Percentiles rank a stretch among this genome's conserved stretches.
phyloP scores from a whole-genome alignment of 352 stramenopile genomes.

The Phytophthora macrochlamydospora region DNA sequence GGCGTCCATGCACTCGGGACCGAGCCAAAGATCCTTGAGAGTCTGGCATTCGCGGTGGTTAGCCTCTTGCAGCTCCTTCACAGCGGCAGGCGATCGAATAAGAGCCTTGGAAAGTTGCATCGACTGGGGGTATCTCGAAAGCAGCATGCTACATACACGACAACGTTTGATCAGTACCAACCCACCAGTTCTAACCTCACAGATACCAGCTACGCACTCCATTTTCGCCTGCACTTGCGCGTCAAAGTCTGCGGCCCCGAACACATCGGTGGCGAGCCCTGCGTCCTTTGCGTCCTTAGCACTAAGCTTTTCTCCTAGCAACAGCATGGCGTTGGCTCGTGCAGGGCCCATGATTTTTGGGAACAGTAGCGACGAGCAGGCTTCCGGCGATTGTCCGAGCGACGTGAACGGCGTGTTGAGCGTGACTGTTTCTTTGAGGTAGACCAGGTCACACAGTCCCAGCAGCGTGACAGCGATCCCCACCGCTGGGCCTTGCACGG shows the following conservation, averaged over 20 bases:
- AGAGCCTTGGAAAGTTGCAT: constrained; percentile 70
- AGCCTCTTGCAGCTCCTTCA: constrained; percentile 60
- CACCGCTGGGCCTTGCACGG: constrained; percentile 90
- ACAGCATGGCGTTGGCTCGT: constrained; percentile 89
- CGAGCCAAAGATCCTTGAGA: constrained; percentile 78
- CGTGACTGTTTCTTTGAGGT: constrained; percentile 83
- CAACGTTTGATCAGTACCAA: not conserved
- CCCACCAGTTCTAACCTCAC: not conserved
- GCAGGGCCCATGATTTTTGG: constrained; percentile 82
- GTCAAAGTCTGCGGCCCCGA: constrained; percentile 71
- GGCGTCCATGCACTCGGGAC: constrained; percentile 77
- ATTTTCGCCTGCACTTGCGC: constrained; percentile 57
- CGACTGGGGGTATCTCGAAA: constrained; percentile 68
- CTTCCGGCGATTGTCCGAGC: constrained; percentile 90
- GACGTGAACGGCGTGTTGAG: constrained; percentile 94
- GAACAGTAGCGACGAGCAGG: constrained; percentile 90
- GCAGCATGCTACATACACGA: constrained; percentile 39
- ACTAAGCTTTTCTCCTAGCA: constrained; percentile 87
- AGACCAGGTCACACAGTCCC: constrained; percentile 90
- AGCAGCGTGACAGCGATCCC: constrained; percentile 91
- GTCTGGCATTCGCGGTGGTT: constrained; percentile 66
- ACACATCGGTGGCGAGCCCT: constrained; percentile 59
- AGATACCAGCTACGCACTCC: constrained; percentile 43
- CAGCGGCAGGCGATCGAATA: constrained; percentile 47
- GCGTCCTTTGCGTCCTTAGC: constrained; percentile 54